These are phyloP conservation scores for Cystofilobasidium bisporidii DNA, from an alignment of 768 basidiomycete genomes.

Conservation along the genomic window DNA sequence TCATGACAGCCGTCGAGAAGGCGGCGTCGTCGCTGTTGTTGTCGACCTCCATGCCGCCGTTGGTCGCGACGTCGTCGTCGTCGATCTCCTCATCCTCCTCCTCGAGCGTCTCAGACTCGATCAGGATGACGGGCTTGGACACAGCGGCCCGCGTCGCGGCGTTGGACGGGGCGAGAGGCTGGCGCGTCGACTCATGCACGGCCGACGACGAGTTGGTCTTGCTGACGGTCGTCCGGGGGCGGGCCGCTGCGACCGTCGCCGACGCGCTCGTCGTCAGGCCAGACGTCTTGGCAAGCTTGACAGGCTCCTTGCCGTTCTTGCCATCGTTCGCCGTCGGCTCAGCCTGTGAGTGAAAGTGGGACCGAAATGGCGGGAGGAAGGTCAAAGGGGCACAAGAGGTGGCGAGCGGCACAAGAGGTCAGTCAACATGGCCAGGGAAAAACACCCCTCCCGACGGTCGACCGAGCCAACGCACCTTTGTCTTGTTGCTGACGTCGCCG, in stretches of 20 bases:
- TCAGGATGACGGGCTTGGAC: slow-evolving; percentile 22
- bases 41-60: slow-evolving; percentile 22
- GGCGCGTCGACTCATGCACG: slow-evolving; percentile 6
- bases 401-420: slow-evolving; percentile 41
- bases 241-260: neutral
- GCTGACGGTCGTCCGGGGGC: neutral
- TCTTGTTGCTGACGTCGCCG: slow-evolving; percentile 67
- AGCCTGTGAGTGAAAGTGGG: neutral
- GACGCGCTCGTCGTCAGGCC: slow-evolving; percentile 2
- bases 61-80: slow-evolving; percentile 9
- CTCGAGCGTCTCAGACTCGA: slow-evolving; percentile 18
- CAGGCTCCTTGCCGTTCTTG: slow-evolving; percentile 1
- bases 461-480: slow-evolving; percentile 50
- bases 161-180: neutral
- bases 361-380: too few species aligned
- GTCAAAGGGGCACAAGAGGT: slow-evolving; percentile 3
- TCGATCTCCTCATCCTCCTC: slow-evolving; percentile 15
- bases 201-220: slow-evolving; percentile 14
- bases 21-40: slow-evolving; percentile 27
- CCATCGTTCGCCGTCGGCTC: slow-evolving; percentile 17
- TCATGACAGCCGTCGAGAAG: slow-evolving; percentile 17
- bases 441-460: neutral
- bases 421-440: slow-evolving; percentile 33
- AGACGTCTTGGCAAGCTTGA: slow-evolving; percentile 8
- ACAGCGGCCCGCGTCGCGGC: slow-evolving; percentile 1